Percentiles rank a stretch among this genome's conserved stretches.
Conservation (phyloP, 352 stramenopile genomes). For the Globisporangium yorkense region DNA sequence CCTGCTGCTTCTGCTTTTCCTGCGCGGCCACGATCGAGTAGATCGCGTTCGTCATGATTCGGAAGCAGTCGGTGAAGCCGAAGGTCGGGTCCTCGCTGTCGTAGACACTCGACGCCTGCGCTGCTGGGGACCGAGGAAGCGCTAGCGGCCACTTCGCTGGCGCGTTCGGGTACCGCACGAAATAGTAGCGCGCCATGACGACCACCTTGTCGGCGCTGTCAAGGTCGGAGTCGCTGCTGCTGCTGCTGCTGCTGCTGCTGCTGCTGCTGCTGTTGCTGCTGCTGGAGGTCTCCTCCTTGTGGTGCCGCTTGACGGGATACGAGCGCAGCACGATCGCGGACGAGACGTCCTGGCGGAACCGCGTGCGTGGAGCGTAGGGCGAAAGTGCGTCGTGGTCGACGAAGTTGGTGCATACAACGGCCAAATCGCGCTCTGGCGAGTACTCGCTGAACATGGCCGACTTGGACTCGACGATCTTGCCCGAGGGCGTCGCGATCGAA, state of each 20-base stretch:
- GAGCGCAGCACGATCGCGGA: background rate
- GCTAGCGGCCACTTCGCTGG: too few species aligned
- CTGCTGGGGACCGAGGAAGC: too few species aligned
- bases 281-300: too few species aligned
- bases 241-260: background rate
- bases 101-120: background rate
- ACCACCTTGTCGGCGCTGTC: background rate
- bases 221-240: background rate
- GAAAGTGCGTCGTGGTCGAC: slow-evolving; percentile 4
- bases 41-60: background rate
- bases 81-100: background rate
- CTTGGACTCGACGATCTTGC: slow-evolving; percentile 31
- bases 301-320: background rate
- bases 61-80: background rate
- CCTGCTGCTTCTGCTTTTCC: background rate
- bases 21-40: background rate
- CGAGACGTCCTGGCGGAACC: slow-evolving; percentile 4
- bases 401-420: background rate
- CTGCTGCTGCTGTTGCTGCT: background rate
- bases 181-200: background rate
- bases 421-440: background rate
- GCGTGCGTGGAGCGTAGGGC: background rate
- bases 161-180: background rate
- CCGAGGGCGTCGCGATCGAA: background rate
- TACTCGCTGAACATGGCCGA: slow-evolving; percentile 20